Evolutionary conservation across 2,329 filamentous ascomycete genomes (phyloP).

Genomic region (Penicillium aurantiogriseum): DNA sequence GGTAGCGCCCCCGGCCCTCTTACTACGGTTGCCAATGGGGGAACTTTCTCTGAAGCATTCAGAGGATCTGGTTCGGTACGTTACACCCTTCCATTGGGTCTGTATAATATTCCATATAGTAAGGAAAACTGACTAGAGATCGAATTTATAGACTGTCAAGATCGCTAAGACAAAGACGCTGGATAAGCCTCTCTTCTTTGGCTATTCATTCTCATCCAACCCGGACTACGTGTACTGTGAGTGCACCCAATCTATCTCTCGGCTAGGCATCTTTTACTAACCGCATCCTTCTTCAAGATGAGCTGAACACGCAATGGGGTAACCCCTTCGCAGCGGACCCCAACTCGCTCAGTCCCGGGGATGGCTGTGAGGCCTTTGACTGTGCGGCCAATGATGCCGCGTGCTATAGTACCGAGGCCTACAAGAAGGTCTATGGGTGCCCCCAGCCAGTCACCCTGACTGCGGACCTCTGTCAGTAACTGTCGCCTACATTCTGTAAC

Average conservation of each 20-base stretch:
- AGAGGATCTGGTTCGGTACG: conserved; percentile 25
- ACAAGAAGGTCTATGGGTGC: conserved; percentile 28
- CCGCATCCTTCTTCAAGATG: conserved; percentile 15
- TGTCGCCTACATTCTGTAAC: conserved; percentile 4
- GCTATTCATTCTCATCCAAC: conserved; percentile 26
- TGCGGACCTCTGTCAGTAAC: conserved; percentile 22
- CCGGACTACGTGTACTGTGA: conserved; percentile 28
- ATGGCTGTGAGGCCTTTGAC: conserved; percentile 24
- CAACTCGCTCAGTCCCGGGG: conserved; percentile 28
- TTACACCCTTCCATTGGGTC: conserved; percentile 5
- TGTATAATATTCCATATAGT: not conserved
- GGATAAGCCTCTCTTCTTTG: conserved; percentile 26
- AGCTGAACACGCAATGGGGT: conserved; percentile 27
- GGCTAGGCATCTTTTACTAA: conserved; percentile 11
- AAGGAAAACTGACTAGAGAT: conserved; percentile 15
- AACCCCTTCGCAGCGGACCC: conserved; percentile 25
- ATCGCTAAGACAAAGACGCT: conserved; percentile 31
- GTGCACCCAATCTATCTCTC: conserved; percentile 9
- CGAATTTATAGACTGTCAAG: conserved; percentile 22
- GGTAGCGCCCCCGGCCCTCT: conserved; percentile 25
- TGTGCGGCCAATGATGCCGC: conserved; percentile 25
- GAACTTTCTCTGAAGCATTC: conserved; percentile 25
- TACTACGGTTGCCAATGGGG: conserved; percentile 20
- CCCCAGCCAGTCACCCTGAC: conserved; percentile 25
- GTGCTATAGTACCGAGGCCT: conserved; percentile 27